A percentile compares a stretch with the other conserved stretches of the same genome.
Conservation (phyloP, 1,284 basidiomycete species). For the Moesziomyces antarcticus region DNA sequence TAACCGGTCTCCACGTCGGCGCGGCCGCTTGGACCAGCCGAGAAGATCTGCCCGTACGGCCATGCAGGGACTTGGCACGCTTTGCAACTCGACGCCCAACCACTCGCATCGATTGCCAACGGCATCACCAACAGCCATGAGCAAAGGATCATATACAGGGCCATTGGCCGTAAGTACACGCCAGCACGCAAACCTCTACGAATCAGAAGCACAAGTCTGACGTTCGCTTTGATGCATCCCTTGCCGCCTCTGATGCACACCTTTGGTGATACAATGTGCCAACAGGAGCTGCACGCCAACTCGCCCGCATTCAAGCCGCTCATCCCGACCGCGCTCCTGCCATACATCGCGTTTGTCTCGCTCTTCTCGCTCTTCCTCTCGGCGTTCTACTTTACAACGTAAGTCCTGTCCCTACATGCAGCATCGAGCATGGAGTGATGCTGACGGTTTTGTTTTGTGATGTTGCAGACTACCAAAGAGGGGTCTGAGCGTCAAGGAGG, state of each 20-base stretch:
- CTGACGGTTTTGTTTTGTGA: background rate
- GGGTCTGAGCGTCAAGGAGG: conserved; percentile 34
- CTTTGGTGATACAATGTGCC: background rate
- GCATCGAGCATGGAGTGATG: background rate
- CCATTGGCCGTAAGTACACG: conserved; percentile 31
- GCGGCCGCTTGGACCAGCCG: conserved; percentile 28
- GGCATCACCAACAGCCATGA: conserved; percentile 3
- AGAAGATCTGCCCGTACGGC: conserved; percentile 5
- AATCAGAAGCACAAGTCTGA: too few species aligned
- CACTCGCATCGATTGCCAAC: too few species aligned
- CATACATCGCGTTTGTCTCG: conserved; percentile 49
- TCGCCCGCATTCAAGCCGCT: conserved; percentile 35
- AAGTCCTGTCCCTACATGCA: conserved; percentile 4
- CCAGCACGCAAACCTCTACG: too few species aligned
- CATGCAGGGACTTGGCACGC: background rate
- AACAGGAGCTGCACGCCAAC: conserved; percentile 38
- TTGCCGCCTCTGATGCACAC: too few species aligned
- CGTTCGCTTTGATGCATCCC: too few species aligned
- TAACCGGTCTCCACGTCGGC: conserved; percentile 24
- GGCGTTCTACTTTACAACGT: conserved; percentile 64
- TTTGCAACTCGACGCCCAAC: background rate
- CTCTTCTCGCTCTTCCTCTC: conserved; percentile 53
- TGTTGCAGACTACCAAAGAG: conserved; percentile 47
- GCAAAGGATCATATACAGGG: conserved; percentile 7
- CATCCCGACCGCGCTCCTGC: conserved; percentile 46